Evolutionary conservation across 495 filamentous ascomycete species (phyloP).

Genomic region (Penicillium flavigenum): DNA sequence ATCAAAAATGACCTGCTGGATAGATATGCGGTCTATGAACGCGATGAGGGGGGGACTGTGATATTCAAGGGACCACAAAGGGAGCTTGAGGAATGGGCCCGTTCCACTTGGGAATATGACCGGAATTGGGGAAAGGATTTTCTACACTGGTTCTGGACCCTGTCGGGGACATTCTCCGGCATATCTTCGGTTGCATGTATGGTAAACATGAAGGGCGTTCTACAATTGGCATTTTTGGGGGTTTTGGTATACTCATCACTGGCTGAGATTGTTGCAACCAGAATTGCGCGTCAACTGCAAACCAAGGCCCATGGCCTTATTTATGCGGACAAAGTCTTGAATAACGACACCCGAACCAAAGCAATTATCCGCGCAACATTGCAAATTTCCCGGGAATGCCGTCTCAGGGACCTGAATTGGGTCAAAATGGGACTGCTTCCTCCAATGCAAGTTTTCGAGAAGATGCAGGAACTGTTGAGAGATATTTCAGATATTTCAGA

Average conservation of each 20-base stretch:
- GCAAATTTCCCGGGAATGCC: conserved; percentile 16
- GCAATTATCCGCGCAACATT: conserved; percentile 28
- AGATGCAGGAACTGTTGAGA: conserved; percentile 26
- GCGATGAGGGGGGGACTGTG: conserved; percentile 32
- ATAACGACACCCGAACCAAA: conserved; percentile 25
- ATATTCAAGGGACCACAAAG: conserved; percentile 33
- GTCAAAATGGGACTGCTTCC: conserved; percentile 27
- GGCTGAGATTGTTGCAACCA: conserved; percentile 29
- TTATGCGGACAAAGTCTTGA: conserved; percentile 3
- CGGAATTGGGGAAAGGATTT: conserved; percentile 10
- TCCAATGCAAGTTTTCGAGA: conserved; percentile 17
- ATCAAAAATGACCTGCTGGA: conserved; percentile 12
- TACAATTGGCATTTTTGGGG: conserved; percentile 30
- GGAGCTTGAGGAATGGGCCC: conserved; percentile 32
- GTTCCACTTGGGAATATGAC: conserved; percentile 33
- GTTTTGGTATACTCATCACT: conserved; percentile 28
- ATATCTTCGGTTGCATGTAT: conserved; percentile 33
- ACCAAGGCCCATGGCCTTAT: conserved; percentile 18
- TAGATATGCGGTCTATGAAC: conserved; percentile 31
- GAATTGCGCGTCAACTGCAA: conserved; percentile 26
- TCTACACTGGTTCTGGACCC: conserved; percentile 27
- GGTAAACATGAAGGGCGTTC: conserved; percentile 32
- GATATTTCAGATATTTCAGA: neutral
- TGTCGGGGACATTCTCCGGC: conserved; percentile 27
- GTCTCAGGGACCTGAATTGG: conserved; percentile 27